Base-by-base conservation (phyloP, 2,329 filamentous ascomycete genomes). In the Chaetomiaceae sp. region DNA sequence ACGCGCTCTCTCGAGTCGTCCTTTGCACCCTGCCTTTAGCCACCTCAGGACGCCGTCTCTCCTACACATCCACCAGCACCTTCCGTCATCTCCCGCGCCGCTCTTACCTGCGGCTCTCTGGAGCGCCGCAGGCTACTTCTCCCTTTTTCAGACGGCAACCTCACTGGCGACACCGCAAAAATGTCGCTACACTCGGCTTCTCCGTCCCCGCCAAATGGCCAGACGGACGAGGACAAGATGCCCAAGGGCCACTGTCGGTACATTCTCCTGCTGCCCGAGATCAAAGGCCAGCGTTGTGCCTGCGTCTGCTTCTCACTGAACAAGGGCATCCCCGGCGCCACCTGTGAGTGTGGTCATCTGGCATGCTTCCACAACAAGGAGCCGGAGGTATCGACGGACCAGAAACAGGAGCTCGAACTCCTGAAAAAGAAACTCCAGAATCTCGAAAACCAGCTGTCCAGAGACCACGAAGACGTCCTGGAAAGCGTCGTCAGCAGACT, bases 221-320 rank as follows among this genome's bases (percentile, higher is more conserved):
- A 31, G 20, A 55, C 58, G 47, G 74, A 77, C 50, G 75, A 78
- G 48, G 55, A 70, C 33, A 70, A 70, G 44, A 70, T 83, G 19
- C 79, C 79, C 13, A 71, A 74, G 57, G 79, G 79, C 27, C 76
- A 80, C 58, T 83, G 79, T 58, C 76, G 78, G 53, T 82, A 78
- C 59, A 81, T 83, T 55, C 64, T 83, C 25, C 69, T 79, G 23
- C 70, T 76, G 49, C 76, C 79, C 5, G 77, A 79, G 59, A 70
- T 79, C 62, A 78, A 76, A 58, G 78, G 79, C 45, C 72, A 79
- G 51, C 75, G 79, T 38, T 83, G 79, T 63, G 78, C 74, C 39
- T 83, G 79, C 58, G 75, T 78, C 54, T 71, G 73, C 53, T 83
- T 83, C 63, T 73, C 73, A 4, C 71, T 77, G 51, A 81, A 80